Base-by-base conservation (phyloP, 2,329 filamentous ascomycete genomes). In the Phaeosphaeria sp. region DNA sequence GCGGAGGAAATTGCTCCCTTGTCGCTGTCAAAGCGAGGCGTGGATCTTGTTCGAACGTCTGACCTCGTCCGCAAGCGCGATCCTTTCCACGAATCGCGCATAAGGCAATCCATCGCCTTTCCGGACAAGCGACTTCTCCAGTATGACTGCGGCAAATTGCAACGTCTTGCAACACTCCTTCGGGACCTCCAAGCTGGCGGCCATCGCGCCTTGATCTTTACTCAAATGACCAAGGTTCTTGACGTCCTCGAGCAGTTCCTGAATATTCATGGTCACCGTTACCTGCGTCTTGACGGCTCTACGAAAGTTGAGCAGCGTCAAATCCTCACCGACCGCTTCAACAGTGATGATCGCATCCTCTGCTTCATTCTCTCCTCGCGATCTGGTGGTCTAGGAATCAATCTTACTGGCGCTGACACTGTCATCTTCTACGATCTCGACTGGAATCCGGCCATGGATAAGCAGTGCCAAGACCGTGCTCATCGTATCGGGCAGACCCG, bases 401-500 rank as follows among this genome's bases (percentile, higher is more conserved):
- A 99, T 70, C 83, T 99, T 44, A 98, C 94, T 0, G 95, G 95
- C 49, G 95, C 95, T 5, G 95, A 98, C 76, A 97, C 93, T 0
- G 95, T 99, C 69, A 97, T 99, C 65, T 99, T 99, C 78, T 99
- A 98, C 78, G 95, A 99, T 72, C 89, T 98, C 58, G 95, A 99
- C 75, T 99, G 96, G 96, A 99, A 99, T 71, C 95, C 95, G 0
- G 95, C 96, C 51, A 99, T 99, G 95, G 95, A 99, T 81, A 97
- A 97, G 78, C 95, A 99, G 78, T 99, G 95, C 71, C 96, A 99
- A 79, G 96, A 99, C 76, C 88, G 95, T 69, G 96, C 92, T 70
- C 95, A 99, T 79, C 92, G 95, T 65, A 99, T 99, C 66, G 95
- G 95, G 1, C 95, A 99, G 77, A 98, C 95, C 0, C 89, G 95